Evolutionary conservation across 2,329 filamentous ascomycete genomes (phyloP).

Genomic region (Neofusicoccum umdonicola): DNA sequence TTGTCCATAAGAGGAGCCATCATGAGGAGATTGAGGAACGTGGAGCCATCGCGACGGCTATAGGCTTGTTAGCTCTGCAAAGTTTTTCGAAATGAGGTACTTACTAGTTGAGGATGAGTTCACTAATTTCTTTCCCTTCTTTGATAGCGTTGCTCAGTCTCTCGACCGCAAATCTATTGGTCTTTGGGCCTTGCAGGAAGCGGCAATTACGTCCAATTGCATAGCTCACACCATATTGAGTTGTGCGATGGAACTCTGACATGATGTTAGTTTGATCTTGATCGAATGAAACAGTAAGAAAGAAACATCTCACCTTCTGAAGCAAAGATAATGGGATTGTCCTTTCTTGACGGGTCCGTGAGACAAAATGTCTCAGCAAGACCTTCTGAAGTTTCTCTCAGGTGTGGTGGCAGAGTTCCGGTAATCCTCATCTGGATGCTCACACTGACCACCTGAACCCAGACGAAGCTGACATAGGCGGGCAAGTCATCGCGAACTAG

Average conservation of each 20-base stretch:
- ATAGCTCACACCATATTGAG: constrained; percentile 72
- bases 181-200: constrained; percentile 73
- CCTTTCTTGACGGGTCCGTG: constrained; percentile 68
- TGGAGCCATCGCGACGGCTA: constrained; percentile 69
- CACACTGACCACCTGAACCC: constrained; percentile 66
- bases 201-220: constrained; percentile 74
- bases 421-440: constrained; percentile 68
- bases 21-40: constrained; percentile 76
- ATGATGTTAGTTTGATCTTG: constrained; percentile 17
- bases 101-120: constrained; percentile 74
- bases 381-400: constrained; percentile 69
- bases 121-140: constrained; percentile 67
- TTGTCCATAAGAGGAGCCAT: constrained; percentile 69
- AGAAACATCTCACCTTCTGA: constrained; percentile 59
- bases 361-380: constrained; percentile 75
- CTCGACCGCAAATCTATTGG: constrained; percentile 60
- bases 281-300: not conserved
- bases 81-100: constrained; percentile 24
- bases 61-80: not conserved
- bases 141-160: constrained; percentile 61
- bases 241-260: constrained; percentile 70
- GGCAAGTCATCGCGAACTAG: constrained; percentile 68
- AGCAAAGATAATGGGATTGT: constrained; percentile 75
- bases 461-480: constrained; percentile 68
- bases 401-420: constrained; percentile 61